Base-by-base conservation (phyloP, 768 basidiomycete genomes). In the Mycena epipterygia region DNA sequence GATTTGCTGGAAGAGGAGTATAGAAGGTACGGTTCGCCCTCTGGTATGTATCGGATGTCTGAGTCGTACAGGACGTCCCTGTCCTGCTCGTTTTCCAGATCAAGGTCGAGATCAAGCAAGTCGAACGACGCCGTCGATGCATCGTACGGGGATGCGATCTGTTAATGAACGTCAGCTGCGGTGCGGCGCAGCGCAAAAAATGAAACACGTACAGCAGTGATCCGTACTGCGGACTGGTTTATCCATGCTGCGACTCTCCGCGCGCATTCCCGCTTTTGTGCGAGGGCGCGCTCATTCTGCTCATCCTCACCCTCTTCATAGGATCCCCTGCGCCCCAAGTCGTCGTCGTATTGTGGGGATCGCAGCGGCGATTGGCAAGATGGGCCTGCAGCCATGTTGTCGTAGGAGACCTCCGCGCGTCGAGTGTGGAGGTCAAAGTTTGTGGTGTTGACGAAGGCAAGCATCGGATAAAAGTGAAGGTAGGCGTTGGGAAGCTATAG, bases 221-320 rank as follows among this genome's bases (percentile, higher is more conserved):
- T 72, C 48, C 66, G 68, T 23, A 70, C 68, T 52, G 72, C 72
- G 56, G 72, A 70, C 61, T 73, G 72, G 32, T 32, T 72, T 39
- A 73, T 70, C 72, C 72, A 73, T 21, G 68, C 72, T 11, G 72
- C 68, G 8, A 73, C 72, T n/a, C 72, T 58, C 14, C 39, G 25
- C 13, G 65, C 72, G 64, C 67, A 64, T 37, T 73, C 72, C 52
- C 65, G 64, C 72, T 70, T 61, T 61, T 70, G 70, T 16, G 68
- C 72, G 41, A 64, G 62, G 32, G 52, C 51, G 11, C 35, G 25
- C 39, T 72, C 70, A 35, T 42, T 41, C 41, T 67, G 48, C 39
- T 65, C 64, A 3, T 55, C 63, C 7, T 67, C 65, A 29, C 46
- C 59, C 4, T 71, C 72, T 13, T 66, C 70, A 30, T 37, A 62